These are phyloP conservation scores for Larix kaempferi DNA, from an alignment of 75 land plant genomes.

Conservation along the genomic window DNA sequence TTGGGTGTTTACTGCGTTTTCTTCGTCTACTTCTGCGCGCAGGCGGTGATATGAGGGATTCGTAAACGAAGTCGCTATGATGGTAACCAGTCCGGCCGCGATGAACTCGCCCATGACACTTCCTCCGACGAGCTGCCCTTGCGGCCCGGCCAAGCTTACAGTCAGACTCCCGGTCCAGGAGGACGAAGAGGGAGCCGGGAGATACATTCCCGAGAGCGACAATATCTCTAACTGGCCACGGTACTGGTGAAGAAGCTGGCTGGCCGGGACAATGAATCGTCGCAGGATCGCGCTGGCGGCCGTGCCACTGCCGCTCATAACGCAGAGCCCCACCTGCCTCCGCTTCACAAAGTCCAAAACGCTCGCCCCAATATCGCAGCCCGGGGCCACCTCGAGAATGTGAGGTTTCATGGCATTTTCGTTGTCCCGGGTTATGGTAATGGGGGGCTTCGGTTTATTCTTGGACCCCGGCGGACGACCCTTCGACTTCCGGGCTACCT, in stretches of 20 bases:
- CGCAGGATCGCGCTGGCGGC: slow-evolving; percentile 87
- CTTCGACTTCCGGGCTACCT: slow-evolving; percentile 53
- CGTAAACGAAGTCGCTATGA: slow-evolving; percentile 68
- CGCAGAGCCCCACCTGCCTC: slow-evolving; percentile 60
- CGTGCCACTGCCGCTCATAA: slow-evolving; percentile 71
- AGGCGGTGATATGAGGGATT: slow-evolving; percentile 68
- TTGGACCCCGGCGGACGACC: slow-evolving; percentile 96
- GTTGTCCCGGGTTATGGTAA: slow-evolving; percentile 68
- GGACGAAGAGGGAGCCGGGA: slow-evolving; percentile 12
- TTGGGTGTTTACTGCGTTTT: background rate
- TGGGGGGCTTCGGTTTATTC: slow-evolving; percentile 93
- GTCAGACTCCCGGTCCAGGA: slow-evolving; percentile 41
- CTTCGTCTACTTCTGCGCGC: slow-evolving; percentile 46
- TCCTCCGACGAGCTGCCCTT: slow-evolving; percentile 89
- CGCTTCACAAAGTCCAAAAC: slow-evolving; percentile 47
- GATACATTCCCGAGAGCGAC: slow-evolving; percentile 51
- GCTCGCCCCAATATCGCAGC: slow-evolving; percentile 54
- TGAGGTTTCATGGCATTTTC: slow-evolving; percentile 78
- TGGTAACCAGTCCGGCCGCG: slow-evolving; percentile 63
- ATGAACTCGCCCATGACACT: slow-evolving; percentile 52
- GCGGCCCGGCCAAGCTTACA: slow-evolving; percentile 70
- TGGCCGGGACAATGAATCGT: slow-evolving; percentile 47
- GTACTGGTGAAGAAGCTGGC: slow-evolving; percentile 64
- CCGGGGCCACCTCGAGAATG: slow-evolving; percentile 76
- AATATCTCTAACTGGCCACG: slow-evolving; percentile 85